Evolutionary conservation across 2,329 filamentous ascomycete genomes (phyloP).

Genomic region (Pestalotiopsis fici): DNA sequence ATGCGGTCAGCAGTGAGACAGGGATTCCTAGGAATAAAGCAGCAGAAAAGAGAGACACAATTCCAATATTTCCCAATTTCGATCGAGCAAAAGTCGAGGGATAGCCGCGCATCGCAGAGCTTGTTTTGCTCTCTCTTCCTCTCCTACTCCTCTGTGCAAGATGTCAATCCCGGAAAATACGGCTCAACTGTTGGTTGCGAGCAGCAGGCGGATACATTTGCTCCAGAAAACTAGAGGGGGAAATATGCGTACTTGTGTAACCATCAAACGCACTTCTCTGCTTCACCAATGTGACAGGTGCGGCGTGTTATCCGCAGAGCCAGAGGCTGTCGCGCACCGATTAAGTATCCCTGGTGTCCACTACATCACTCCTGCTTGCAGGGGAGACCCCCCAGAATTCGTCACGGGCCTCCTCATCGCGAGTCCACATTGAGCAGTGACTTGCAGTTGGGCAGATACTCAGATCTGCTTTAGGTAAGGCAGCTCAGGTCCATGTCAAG

Average conservation of each 20-base stretch:
- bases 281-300: slow-evolving; percentile 4
- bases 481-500: neutral
- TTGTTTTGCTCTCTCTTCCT: neutral
- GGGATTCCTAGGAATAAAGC: neutral
- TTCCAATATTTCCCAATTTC: neutral
- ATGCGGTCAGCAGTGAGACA: neutral
- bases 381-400: neutral
- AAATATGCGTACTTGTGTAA: no score
- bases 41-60: neutral
- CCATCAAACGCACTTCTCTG: neutral
- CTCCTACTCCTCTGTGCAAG: neutral
- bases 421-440: neutral
- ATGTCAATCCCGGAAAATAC: no score
- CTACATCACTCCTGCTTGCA: neutral
- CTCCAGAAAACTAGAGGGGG: no score
- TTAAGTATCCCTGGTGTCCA: neutral
- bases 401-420: neutral
- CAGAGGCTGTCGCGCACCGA: neutral
- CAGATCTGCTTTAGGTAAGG: neutral
- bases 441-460: neutral
- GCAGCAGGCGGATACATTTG: no score
- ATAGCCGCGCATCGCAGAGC: neutral
- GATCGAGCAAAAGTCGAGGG: neutral
- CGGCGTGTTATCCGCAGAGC: neutral
- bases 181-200: no score